Percentiles rank a stretch among this genome's conserved stretches.
Evolutionary conservation across 495 filamentous ascomycete genomes (phyloP).

Genomic region (Friedmanniomyces simplex): DNA sequence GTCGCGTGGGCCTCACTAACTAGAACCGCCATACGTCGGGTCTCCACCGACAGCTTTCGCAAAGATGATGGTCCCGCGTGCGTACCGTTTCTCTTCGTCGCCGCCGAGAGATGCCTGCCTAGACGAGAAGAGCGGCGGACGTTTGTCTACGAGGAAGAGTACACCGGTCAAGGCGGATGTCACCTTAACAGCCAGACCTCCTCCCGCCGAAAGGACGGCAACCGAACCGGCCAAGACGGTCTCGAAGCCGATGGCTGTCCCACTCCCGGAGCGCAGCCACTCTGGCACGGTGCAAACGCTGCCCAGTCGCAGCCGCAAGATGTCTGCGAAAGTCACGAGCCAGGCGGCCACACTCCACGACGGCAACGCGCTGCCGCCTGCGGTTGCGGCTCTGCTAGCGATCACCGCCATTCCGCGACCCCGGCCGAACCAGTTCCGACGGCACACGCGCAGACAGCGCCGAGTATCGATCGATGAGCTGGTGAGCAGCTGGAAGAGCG

Average conservation of each 20-base stretch:
- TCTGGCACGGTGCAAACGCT: not conserved
- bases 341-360: conserved; percentile 26
- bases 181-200: not conserved
- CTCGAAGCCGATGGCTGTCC: conserved; percentile 16
- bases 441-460: conserved; percentile 13
- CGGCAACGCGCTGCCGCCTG: conserved; percentile 30
- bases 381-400: conserved; percentile 36
- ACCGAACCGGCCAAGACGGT: conserved; percentile 2
- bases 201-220: not conserved
- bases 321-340: not conserved
- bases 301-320: not conserved
- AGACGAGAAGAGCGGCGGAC: not conserved
- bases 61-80: conserved; percentile 21
- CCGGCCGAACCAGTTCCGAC: conserved; percentile 17
- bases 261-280: not conserved
- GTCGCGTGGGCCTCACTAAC: not conserved
- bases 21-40: no score
- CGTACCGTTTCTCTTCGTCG: conserved; percentile 14
- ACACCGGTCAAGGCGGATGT: not conserved
- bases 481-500: conserved; percentile 32
- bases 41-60: not conserved
- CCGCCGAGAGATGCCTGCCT: conserved; percentile 5
- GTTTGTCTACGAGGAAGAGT: not conserved
- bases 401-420: conserved; percentile 34
- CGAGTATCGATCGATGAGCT: conserved; percentile 34